phyloP scores from a whole-genome alignment of 225 moss, liverwort and hornwort genomes.

The Anthoceros angustus region DNA sequence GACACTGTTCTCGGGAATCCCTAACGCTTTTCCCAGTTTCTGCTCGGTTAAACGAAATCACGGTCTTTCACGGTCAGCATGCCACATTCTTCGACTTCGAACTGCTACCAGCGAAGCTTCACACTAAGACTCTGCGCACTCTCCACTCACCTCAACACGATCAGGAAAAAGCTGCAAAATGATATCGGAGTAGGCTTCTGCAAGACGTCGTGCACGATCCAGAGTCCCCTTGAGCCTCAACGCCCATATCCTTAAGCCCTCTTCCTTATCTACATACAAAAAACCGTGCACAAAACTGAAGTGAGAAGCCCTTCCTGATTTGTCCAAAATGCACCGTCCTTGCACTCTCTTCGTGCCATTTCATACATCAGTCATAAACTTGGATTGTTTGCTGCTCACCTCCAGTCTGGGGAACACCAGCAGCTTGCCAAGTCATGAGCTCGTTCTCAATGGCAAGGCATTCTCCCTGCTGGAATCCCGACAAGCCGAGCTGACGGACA shows the following conservation, averaged over 20 bases:
- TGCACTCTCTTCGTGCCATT: not conserved
- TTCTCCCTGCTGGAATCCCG: constrained; percentile 68
- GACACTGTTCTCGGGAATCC: constrained; percentile 72
- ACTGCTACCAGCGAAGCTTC: not conserved
- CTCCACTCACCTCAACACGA: constrained; percentile 21
- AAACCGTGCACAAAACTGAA: too few relatives aligned
- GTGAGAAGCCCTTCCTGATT: too few relatives aligned
- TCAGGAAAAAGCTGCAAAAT: constrained; percentile 72
- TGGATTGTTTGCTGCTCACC: constrained; percentile 8
- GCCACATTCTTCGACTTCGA: not conserved
- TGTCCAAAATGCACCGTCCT: too few relatives aligned
- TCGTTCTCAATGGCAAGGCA: constrained; percentile 84
- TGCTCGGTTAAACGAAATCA: constrained; percentile 16
- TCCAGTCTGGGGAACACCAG: constrained; percentile 25
- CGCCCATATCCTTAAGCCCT: constrained; percentile 50
- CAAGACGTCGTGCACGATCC: constrained; percentile 72
- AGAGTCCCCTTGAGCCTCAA: constrained; percentile 72
- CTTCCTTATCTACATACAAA: constrained; percentile 12
- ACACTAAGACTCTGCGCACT: not conserved
- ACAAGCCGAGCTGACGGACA: constrained; percentile 65
- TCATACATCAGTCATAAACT: not conserved
- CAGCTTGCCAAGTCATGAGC: constrained; percentile 58
- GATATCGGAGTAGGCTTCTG: constrained; percentile 68
- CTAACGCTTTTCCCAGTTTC: constrained; percentile 86
- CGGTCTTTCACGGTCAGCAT: not conserved